A percentile compares a stretch with the other conserved stretches of the same genome.
Conservation (phyloP, 192 early-diverging fungal species). For the Backusella sp. region DNA sequence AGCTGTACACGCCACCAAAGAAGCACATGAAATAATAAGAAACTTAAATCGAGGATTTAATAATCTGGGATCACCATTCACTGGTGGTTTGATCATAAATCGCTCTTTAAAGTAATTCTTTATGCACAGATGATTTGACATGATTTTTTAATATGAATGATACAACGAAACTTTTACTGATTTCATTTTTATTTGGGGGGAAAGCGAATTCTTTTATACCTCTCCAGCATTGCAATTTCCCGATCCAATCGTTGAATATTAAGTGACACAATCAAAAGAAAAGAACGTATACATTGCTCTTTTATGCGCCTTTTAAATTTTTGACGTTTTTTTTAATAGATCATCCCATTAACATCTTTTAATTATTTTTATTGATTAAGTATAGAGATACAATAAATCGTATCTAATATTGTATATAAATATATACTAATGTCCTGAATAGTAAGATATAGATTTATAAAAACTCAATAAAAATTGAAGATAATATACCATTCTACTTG, state of each 20-base stretch:
- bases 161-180: not conserved
- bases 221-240: not conserved
- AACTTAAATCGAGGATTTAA: not conserved
- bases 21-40: conserved; percentile 1
- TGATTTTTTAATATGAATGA: not conserved
- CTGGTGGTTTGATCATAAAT: conserved; percentile 3
- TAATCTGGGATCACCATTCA: conserved; percentile 17
- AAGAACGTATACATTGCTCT: not conserved
- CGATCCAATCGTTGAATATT: not conserved
- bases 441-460: too few species aligned
- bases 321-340: not conserved
- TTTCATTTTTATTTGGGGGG: not conserved
- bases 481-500: too few species aligned
- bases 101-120: not conserved
- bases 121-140: not conserved
- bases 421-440: too few species aligned
- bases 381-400: too few species aligned
- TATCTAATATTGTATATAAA: too few species aligned
- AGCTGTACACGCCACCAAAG: conserved; percentile 13
- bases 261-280: not conserved
- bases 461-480: too few species aligned
- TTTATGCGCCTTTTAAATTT: not conserved
- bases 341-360: not conserved
- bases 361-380: too few species aligned
- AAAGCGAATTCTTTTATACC: not conserved